Evolutionary conservation across 768 basidiomycete species (phyloP).

Genomic region (Suillus subaureus): DNA sequence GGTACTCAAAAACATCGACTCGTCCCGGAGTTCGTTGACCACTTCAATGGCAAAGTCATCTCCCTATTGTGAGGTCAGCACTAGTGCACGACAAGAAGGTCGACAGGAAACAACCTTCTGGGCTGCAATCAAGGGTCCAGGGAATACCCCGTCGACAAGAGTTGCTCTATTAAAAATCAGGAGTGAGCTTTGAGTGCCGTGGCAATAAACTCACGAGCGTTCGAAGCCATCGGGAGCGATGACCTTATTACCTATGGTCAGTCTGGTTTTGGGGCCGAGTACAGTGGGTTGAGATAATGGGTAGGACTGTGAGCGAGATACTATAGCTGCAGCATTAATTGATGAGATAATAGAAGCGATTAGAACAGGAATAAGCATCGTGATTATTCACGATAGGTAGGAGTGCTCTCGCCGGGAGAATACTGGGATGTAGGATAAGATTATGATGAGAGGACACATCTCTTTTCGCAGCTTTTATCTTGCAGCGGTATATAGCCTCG

Average conservation of each 20-base stretch:
- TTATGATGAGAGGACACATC: background rate
- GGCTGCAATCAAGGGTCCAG: slow-evolving; percentile 46
- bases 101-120: slow-evolving; percentile 31
- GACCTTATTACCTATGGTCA: slow-evolving; percentile 40
- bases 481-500: background rate
- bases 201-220: slow-evolving; percentile 33
- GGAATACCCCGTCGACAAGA: slow-evolving; percentile 44
- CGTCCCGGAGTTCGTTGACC: slow-evolving; percentile 44
- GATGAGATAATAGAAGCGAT: slow-evolving; percentile 11
- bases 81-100: background rate
- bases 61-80: slow-evolving; percentile 30
- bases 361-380: slow-evolving; percentile 18
- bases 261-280: slow-evolving; percentile 23
- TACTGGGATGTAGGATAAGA: background rate
- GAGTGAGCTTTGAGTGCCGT: background rate
- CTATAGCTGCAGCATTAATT: slow-evolving; percentile 20
- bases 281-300: slow-evolving; percentile 14
- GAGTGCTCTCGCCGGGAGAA: background rate
- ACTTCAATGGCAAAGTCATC: slow-evolving; percentile 46
- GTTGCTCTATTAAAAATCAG: slow-evolving; percentile 33
- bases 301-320: slow-evolving; percentile 16
- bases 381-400: background rate
- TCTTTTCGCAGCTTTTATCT: slow-evolving; percentile 1
- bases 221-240: slow-evolving; percentile 53
- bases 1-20: slow-evolving; percentile 50